Conservation (phyloP, 179 eudicot genomes). For the Carnegiea gigantea region DNA sequence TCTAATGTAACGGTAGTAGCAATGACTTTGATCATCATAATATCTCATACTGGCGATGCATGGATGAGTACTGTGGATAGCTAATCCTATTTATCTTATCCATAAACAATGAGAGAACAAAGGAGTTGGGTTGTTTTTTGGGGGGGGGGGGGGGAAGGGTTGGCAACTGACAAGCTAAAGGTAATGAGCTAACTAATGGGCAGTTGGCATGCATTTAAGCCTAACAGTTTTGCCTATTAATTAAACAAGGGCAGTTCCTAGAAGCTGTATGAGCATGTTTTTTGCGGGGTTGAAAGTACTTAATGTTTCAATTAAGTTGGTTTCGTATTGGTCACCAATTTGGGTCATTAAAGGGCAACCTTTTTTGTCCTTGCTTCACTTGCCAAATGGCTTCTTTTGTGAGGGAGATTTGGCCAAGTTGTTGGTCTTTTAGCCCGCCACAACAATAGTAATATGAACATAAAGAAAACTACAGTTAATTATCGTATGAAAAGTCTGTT, state of each 20-base stretch:
- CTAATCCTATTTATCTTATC: too few species aligned
- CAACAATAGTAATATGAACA: too few species aligned
- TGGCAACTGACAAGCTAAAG: not conserved
- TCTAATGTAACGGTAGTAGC: too few species aligned
- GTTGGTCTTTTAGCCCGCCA: not conserved
- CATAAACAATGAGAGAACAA: too few species aligned
- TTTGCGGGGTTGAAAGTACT: not conserved
- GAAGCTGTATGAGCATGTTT: not conserved
- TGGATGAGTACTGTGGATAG: too few species aligned
- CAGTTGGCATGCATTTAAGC: not conserved
- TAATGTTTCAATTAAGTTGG: not conserved
- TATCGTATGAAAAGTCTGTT: too few species aligned
- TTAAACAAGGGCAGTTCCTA: not conserved
- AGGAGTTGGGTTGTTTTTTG: not conserved
- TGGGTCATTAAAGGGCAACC: constrained; percentile 1
- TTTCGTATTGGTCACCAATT: not conserved
- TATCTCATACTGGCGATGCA: too few species aligned
- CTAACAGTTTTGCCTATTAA: not conserved
- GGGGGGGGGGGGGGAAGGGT: not conserved
- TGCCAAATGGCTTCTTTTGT: not conserved
- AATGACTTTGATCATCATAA: too few species aligned
- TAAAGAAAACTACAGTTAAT: too few species aligned
- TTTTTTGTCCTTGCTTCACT: not conserved
- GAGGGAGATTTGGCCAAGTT: not conserved
- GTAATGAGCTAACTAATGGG: not conserved